These are phyloP conservation scores for Eutrema salsugineum DNA, from an alignment of 441 rosid genomes.

Conservation along the genomic window DNA sequence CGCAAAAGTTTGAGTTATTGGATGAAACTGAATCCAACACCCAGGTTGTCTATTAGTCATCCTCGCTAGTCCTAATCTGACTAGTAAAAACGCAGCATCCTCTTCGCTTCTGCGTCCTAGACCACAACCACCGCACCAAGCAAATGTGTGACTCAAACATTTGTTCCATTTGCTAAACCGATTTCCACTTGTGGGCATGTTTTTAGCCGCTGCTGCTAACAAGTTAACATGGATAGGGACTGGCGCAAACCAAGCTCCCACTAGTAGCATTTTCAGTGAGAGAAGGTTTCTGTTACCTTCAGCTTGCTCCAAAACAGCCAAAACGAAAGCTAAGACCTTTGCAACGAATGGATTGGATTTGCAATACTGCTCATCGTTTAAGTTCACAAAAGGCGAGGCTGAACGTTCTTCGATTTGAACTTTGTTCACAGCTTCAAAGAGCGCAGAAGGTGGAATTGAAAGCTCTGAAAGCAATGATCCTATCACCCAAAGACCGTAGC, in stretches of 20 bases:
- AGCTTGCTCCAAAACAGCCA: constrained; percentile 56
- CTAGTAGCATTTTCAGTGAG: constrained; percentile 74
- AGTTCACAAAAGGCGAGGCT: constrained; percentile 37
- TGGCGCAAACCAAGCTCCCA: constrained; percentile 91
- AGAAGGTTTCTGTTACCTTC: constrained; percentile 59
- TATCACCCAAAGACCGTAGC: constrained; percentile 68
- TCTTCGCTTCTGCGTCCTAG: constrained; percentile 76
- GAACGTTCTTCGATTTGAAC: constrained; percentile 51
- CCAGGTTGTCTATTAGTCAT: constrained; percentile 56
- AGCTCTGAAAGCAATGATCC: constrained; percentile 84
- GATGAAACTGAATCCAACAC: constrained; percentile 81
- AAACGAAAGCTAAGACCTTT: constrained; percentile 61
- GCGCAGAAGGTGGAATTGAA: constrained; percentile 61
- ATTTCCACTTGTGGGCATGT: constrained; percentile 50
- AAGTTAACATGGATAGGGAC: constrained; percentile 57
- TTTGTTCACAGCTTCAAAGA: constrained; percentile 71
- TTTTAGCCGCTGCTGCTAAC: constrained; percentile 67
- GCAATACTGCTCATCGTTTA: constrained; percentile 63
- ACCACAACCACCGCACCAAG: constrained; percentile 65
- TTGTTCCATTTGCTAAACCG: constrained; percentile 61
- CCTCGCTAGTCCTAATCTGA: constrained; percentile 73
- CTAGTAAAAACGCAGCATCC: constrained; percentile 68
- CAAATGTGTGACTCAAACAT: constrained; percentile 47
- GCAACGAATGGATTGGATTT: constrained; percentile 62
- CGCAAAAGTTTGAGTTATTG: constrained; percentile 61